These are phyloP conservation scores for Hysterium pulicare DNA, from an alignment of 2,329 filamentous ascomycete genomes.

Conservation along the genomic window DNA sequence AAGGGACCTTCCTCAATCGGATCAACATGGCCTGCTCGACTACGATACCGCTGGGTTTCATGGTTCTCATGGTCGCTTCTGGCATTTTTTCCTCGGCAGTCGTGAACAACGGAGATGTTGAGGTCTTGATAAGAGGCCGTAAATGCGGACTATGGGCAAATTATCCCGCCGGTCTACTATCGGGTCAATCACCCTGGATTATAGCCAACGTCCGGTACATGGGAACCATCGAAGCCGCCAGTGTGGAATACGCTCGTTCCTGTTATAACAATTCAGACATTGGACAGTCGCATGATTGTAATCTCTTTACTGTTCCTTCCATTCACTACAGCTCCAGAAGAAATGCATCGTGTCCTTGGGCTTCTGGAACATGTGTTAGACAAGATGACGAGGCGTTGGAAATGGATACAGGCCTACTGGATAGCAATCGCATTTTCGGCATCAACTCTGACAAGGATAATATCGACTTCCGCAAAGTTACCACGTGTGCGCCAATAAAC, in stretches of 20 bases:
- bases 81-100: constrained; percentile 9
- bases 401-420: constrained; percentile 9
- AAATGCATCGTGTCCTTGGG: constrained; percentile 7
- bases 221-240: constrained; percentile 3
- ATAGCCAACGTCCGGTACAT: constrained; percentile 2
- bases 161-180: too few species aligned
- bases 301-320: constrained; percentile 5
- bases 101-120: constrained; percentile 4
- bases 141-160: constrained; percentile 9
- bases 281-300: constrained; percentile 1
- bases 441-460: constrained; percentile 4
- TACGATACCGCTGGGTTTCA: constrained; percentile 4
- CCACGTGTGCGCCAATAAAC: constrained; percentile 5
- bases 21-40: neutral
- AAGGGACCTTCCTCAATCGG: neutral
- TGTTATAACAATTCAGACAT: constrained; percentile 7
- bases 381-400: neutral
- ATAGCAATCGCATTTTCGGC: constrained; percentile 6
- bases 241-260: constrained; percentile 6
- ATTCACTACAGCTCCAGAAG: constrained; percentile 2
- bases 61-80: constrained; percentile 4
- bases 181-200: constrained; percentile 8
- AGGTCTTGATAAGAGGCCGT: constrained; percentile 4
- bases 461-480: constrained; percentile 5
- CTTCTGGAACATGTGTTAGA: constrained; percentile 3